Evolutionary conservation across 108 stramenopile species (phyloP).

Genomic region (Discostella stelligeroides): DNA sequence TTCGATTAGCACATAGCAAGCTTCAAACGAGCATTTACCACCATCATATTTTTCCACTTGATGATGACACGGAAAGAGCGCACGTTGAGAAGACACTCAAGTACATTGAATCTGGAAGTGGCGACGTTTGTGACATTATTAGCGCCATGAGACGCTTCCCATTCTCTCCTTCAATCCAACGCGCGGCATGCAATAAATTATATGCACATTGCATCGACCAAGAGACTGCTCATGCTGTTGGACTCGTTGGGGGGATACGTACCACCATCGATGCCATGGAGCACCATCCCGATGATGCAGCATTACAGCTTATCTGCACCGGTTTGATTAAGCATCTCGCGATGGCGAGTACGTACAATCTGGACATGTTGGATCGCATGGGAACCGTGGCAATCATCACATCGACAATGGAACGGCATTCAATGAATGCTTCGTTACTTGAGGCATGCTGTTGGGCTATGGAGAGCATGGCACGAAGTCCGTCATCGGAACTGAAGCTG

Average conservation of each 20-base stretch:
- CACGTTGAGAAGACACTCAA: conserved; percentile 35
- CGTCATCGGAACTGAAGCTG: conserved; percentile 26
- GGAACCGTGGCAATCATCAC: conserved; percentile 33
- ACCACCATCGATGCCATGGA: conserved; percentile 51
- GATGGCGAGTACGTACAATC: conserved; percentile 33
- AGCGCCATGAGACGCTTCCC: conserved; percentile 47
- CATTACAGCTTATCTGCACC: conserved; percentile 28
- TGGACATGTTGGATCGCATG: conserved; percentile 47
- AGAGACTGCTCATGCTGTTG: conserved; percentile 44
- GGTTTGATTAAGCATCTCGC: conserved; percentile 46
- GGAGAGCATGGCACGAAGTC: conserved; percentile 29
- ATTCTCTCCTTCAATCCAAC: conserved; percentile 37
- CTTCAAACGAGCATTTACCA: conserved; percentile 44
- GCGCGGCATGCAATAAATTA: conserved; percentile 39
- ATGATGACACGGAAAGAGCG: conserved; percentile 25
- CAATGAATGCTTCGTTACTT: conserved; percentile 28
- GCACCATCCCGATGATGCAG: conserved; percentile 35
- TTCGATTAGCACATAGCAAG: conserved; percentile 39
- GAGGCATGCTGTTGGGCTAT: conserved; percentile 50
- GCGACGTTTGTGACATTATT: conserved; percentile 42
- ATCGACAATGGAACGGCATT: conserved; percentile 35
- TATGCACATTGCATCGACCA: conserved; percentile 46
- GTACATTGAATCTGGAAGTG: conserved; percentile 44
- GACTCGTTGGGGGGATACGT: conserved; percentile 46
- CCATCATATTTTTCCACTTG: conserved; percentile 38